Percentiles rank a stretch among this genome's conserved stretches.
Evolutionary conservation across 768 basidiomycete genomes (phyloP).

Genomic region (Psilocybe cubensis): DNA sequence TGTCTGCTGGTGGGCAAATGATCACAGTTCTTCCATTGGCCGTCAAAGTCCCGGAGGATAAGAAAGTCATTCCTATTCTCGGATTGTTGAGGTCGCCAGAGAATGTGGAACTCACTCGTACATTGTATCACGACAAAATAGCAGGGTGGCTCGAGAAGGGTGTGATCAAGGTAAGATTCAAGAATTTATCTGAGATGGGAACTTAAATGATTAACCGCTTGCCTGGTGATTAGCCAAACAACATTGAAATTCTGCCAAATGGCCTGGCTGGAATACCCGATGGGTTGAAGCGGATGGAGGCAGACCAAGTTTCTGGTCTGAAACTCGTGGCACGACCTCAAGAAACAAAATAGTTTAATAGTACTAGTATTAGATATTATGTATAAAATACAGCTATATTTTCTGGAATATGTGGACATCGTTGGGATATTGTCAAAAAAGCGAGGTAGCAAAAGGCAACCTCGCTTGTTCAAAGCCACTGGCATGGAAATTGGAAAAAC

Average conservation of each 20-base stretch:
- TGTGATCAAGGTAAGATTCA: slow-evolving; percentile 18
- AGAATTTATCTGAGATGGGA: too few species aligned
- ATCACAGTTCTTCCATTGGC: not conserved
- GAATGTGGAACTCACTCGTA: slow-evolving; percentile 16
- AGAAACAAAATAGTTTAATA: too few species aligned
- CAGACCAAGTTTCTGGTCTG: slow-evolving; percentile 41
- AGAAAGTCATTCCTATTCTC: slow-evolving; percentile 12
- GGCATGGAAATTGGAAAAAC: too few species aligned
- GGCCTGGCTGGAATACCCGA: slow-evolving; percentile 46
- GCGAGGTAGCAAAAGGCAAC: too few species aligned
- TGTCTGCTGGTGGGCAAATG: slow-evolving; percentile 19
- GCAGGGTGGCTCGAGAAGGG: slow-evolving; percentile 19
- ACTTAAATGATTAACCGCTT: not conserved
- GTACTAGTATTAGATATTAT: too few species aligned
- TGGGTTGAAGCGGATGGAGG: slow-evolving; percentile 43
- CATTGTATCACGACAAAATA: slow-evolving; percentile 18
- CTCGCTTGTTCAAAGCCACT: too few species aligned
- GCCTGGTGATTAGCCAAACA: slow-evolving; percentile 38
- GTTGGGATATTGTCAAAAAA: too few species aligned
- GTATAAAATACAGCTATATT: too few species aligned
- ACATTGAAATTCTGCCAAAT: slow-evolving; percentile 40
- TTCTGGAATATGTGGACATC: too few species aligned
- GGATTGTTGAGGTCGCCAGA: slow-evolving; percentile 11
- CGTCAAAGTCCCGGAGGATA: slow-evolving; percentile 8
- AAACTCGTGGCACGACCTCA: slow-evolving; percentile 42